These are phyloP conservation scores for Solidago caesia DNA, from an alignment of 129 eudicot genomes.

Conservation along the genomic window DNA sequence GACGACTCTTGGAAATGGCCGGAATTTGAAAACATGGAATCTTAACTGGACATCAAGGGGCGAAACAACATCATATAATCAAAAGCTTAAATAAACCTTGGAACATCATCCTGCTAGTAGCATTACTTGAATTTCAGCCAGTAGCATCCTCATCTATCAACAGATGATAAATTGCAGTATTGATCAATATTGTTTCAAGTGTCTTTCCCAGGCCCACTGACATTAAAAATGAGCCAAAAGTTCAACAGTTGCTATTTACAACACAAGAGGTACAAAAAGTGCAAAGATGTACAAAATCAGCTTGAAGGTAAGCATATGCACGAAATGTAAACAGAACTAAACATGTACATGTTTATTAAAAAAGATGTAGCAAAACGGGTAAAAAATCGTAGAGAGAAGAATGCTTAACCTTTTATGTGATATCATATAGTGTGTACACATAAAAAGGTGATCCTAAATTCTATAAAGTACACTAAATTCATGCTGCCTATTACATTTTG, in stretches of 20 bases:
- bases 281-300: neutral
- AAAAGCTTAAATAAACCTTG: too few relatives aligned
- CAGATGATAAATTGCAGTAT: neutral
- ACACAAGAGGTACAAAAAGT: neutral
- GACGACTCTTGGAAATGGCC: too few relatives aligned
- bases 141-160: neutral
- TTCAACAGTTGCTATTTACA: neutral
- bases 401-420: neutral
- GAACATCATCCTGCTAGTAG: neutral
- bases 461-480: conserved; percentile 3
- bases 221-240: too few relatives aligned
- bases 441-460: neutral
- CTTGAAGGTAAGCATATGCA: neutral
- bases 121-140: too few relatives aligned
- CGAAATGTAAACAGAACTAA: neutral
- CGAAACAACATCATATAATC: too few relatives aligned
- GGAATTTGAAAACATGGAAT: too few relatives aligned
- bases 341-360: neutral
- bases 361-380: neutral
- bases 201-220: too few relatives aligned
- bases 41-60: too few relatives aligned
- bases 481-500: neutral
- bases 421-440: neutral
- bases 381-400: neutral
- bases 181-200: too few relatives aligned